phyloP scores from a whole-genome alignment of 805 yeast species.

The Pichia scutulata region DNA sequence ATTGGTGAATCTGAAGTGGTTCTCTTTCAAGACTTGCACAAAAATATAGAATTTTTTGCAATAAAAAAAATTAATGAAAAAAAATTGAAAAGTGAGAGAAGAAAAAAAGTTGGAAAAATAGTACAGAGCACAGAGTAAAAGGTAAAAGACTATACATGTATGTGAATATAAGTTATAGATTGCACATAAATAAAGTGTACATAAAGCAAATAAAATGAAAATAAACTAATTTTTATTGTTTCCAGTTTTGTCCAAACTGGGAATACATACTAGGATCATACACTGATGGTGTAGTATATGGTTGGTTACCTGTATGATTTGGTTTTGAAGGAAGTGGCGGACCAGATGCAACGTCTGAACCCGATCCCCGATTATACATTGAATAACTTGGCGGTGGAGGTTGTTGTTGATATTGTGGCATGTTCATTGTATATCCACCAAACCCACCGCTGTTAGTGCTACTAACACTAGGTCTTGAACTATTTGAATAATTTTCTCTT shows the following conservation, averaged over 20 bases:
- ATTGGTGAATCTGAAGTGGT: not conserved
- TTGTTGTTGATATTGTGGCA: not conserved
- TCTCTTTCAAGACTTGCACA: not conserved
- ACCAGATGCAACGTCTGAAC: slow-evolving; percentile 4
- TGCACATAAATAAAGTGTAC: too few species aligned
- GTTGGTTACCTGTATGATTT: slow-evolving; percentile 23
- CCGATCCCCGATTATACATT: not conserved
- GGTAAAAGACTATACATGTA: too few species aligned
- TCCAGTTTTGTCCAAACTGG: slow-evolving; percentile 20
- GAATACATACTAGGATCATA: slow-evolving; percentile 42
- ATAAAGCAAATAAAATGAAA: not conserved
- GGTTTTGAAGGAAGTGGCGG: slow-evolving; percentile 27
- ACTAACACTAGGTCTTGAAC: slow-evolving; percentile 1
- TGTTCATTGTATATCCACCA: slow-evolving; percentile 6
- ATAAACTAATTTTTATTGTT: not conserved
- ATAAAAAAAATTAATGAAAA: not conserved
- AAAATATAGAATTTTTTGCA: not conserved
- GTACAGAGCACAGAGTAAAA: not conserved
- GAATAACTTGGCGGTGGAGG: slow-evolving; percentile 6
- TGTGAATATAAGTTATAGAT: too few species aligned
- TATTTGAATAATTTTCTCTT: slow-evolving; percentile 18
- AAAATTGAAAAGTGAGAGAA: not conserved
- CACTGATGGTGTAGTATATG: slow-evolving; percentile 44
- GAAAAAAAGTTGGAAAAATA: too few species aligned
- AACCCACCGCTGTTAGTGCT: slow-evolving; percentile 11